Percentiles rank a stretch among this genome's conserved stretches.
phyloP scores from a whole-genome alignment of 2,329 filamentous ascomycete species.

The Scleromitrula shiraiana region DNA sequence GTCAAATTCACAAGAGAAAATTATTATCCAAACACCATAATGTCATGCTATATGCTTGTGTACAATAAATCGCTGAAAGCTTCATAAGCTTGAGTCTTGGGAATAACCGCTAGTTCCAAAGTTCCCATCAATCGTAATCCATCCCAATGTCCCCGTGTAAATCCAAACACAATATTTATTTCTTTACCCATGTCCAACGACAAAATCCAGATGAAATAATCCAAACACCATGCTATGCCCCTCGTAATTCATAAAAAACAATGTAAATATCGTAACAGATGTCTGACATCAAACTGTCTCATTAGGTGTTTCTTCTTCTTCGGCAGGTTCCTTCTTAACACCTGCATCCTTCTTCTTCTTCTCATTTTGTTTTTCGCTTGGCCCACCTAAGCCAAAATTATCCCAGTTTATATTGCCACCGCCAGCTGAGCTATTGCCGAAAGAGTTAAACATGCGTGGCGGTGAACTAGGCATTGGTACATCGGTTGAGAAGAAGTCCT shows the following conservation, averaged over 20 bases:
- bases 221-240: not conserved
- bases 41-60: too few species aligned
- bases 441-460: slow-evolving; percentile 31
- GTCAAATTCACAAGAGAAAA: too few species aligned
- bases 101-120: too few species aligned
- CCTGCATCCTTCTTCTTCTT: slow-evolving; percentile 2
- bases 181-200: not conserved
- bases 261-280: not conserved
- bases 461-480: slow-evolving; percentile 39
- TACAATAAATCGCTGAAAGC: too few species aligned
- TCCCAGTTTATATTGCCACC: slow-evolving; percentile 3
- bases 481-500: slow-evolving; percentile 37
- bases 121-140: too few species aligned
- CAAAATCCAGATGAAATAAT: not conserved
- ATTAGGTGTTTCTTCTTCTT: not conserved
- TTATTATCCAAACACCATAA: too few species aligned
- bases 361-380: not conserved
- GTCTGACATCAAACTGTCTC: not conserved
- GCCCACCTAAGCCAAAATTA: not conserved
- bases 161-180: not conserved
- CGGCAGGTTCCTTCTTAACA: slow-evolving; percentile 20
- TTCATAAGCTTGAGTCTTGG: too few species aligned
- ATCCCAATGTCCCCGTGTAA: too few species aligned
- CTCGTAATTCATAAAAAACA: not conserved
- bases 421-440: not conserved